Evolutionary conservation across 768 basidiomycete genomes (phyloP), one percentile per base, ranked within the genome.

Genomic region (Xanthoconium purpureum): DNA sequence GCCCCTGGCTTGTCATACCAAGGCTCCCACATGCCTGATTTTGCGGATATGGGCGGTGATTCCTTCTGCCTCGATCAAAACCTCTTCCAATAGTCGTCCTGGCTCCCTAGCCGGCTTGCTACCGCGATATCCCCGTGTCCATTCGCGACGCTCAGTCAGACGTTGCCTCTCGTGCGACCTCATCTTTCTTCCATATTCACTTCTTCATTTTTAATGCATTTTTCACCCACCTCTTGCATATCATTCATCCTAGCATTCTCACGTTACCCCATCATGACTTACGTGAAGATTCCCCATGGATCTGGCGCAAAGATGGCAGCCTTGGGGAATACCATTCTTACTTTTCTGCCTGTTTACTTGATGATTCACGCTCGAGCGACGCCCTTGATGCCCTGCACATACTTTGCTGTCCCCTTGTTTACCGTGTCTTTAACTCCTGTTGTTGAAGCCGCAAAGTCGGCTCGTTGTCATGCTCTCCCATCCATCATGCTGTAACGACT

Each of bases 401-500:
- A 58, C 47, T 45, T 52, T 58, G 32, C 46, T 43, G 29, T 56
- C 45, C 46, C 24, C 56, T 52, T 55, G 48, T 48, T 53, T 58
- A 20, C 14, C 28, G 32, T 42, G 45, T 51, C 59, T 32, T 62
- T 54, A 29, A 50, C 40, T 29, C 37, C 32, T 58, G 57, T 60
- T 61, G 56, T 59, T 47, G 40, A 61, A 59, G 59, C 55, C 45
- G 40, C 61, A 61, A 59, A 62, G 51, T 46, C 63, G 64, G 65
- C 57, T 61, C 40, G 47, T 42, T 39, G 37, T 59, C 57, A 50
- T 67, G 54, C 57, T 40, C 50, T 66, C 52, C 54, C 29, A 38
- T 55, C 67, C 57, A 51, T 60, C 62, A 66, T 24, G 24, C 70
- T 84, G 85, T 86, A 87, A 85, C 80, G 81, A 84, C 80, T 85